phyloP scores from a whole-genome alignment of 2,329 filamentous ascomycete genomes.

The Fusarium domesticum region DNA sequence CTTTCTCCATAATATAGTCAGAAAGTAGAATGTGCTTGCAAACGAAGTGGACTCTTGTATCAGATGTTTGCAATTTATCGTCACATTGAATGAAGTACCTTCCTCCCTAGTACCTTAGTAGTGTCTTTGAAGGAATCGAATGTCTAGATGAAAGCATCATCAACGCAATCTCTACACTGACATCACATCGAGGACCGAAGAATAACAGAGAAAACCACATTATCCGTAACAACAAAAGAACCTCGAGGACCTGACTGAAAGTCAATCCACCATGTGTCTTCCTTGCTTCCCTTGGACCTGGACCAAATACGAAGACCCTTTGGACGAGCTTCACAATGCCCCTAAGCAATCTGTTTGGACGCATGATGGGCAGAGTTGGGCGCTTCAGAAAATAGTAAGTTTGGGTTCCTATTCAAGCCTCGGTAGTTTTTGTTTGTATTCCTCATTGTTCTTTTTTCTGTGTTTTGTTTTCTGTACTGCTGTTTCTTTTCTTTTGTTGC shows the following conservation, averaged over 20 bases:
- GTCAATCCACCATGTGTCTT: slow-evolving; percentile 46
- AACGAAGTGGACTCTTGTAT: too few relatives aligned
- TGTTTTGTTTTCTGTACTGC: too few relatives aligned
- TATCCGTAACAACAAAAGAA: not conserved
- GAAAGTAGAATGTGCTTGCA: too few relatives aligned
- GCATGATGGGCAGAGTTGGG: slow-evolving; percentile 35
- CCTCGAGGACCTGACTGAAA: not conserved
- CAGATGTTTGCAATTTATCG: too few relatives aligned
- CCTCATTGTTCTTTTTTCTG: not conserved
- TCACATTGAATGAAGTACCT: too few relatives aligned
- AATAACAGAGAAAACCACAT: not conserved
- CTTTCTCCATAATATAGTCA: too few relatives aligned
- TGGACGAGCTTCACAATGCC: slow-evolving; percentile 36
- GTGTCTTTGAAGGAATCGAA: too few relatives aligned
- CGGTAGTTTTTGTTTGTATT: not conserved
- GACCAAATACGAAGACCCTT: slow-evolving; percentile 45
- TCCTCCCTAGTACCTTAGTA: too few relatives aligned
- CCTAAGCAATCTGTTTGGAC: slow-evolving; percentile 44
- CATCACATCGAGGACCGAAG: not conserved
- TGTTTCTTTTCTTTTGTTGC: too few relatives aligned
- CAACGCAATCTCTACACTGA: not conserved
- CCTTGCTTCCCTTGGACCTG: slow-evolving; percentile 51
- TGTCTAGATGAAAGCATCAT: too few relatives aligned
- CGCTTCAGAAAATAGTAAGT: slow-evolving; percentile 41
- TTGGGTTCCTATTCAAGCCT: not conserved